Percentiles rank a stretch among this genome's conserved stretches.
phyloP scores from a whole-genome alignment of 176 grass and related monocot genomes.

The Stipa capillata region DNA sequence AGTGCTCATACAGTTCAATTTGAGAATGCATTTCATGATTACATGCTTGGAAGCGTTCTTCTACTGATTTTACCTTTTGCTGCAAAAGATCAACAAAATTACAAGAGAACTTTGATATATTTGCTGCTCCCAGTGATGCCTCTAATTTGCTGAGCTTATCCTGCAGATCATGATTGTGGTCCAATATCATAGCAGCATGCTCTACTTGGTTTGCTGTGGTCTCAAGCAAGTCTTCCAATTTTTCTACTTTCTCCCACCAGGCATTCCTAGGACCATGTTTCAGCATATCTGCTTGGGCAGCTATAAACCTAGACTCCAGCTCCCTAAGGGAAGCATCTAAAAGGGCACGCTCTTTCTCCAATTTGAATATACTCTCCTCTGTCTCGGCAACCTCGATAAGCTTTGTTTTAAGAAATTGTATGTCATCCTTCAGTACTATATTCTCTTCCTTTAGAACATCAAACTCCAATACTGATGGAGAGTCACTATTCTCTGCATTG shows the following conservation, averaged over 20 bases:
- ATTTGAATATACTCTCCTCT: conserved; percentile 46
- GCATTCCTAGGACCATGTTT: conserved; percentile 43
- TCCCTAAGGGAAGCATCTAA: conserved; percentile 54
- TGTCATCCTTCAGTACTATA: conserved; percentile 53
- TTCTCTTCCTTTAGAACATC: conserved; percentile 54
- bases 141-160: conserved; percentile 46
- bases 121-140: conserved; percentile 41
- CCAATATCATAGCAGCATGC: conserved; percentile 31
- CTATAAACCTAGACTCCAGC: conserved; percentile 43
- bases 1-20: conserved; percentile 78
- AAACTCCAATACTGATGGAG: conserved; percentile 27
- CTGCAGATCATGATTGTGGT: conserved; percentile 33
- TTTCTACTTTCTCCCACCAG: conserved; percentile 60
- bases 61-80: conserved; percentile 54
- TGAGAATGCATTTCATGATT: conserved; percentile 64
- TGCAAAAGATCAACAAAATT: conserved; percentile 56
- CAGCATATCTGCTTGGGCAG: conserved; percentile 44
- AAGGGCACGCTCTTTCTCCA: conserved; percentile 66
- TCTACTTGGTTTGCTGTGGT: conserved; percentile 40
- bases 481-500: conserved; percentile 23
- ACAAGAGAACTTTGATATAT: conserved; percentile 37
- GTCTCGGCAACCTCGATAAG: conserved; percentile 42
- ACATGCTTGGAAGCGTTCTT: conserved; percentile 54
- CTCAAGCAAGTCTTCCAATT: conserved; percentile 51
- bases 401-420: conserved; percentile 45